Evolutionary conservation across 1,284 basidiomycete genomes (phyloP), one percentile per base, ranked within the genome.

Genomic region (Leccinum pallidistipes): DNA sequence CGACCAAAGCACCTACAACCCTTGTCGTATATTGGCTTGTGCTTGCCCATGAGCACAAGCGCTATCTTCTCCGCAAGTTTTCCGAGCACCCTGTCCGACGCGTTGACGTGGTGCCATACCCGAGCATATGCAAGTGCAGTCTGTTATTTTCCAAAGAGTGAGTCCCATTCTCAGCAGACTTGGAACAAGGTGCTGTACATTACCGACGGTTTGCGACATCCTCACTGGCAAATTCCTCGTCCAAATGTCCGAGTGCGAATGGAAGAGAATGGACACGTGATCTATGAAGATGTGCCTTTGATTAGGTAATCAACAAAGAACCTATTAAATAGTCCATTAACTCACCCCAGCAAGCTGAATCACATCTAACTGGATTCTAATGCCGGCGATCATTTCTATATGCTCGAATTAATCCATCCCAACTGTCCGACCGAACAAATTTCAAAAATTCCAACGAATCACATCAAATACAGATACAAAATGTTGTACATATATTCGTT

Each of bases 31-130:
- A 97, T 94, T 18, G 97, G 97, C 76, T 99, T 99, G 78, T 99
- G 94, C 80, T 99, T 99, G 74, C 97, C 97, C 96, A 98, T 98
- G 59, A 99, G 83, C 29, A 95, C 93, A 61, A 92, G 86, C 0
- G 97, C 97, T 72, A 99, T 97, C 52, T 94, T 87, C 69, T 93
- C 90, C 6, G 97, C 95, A 6, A 98, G 85, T 79, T 95, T 94
- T 71, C 97, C 97, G 14, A 99, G 83, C n/a, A 97, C 82, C 50
- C 96, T 88, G 68, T 94, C 91, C 27, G 90, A 86, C 14, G 97
- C 96, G 68, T 96, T 92, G 64, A 97, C 93, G 66, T 94, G 92
- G 76, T 98, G 95, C 97, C 97, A 99, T 56, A 95, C 88, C 55
- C 96, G 83, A 18, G 93, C 90, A 71, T 96, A 96, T 0, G 95